These are phyloP conservation scores for Termitomyces sp. DNA, from an alignment of 768 basidiomycete genomes.

Conservation along the genomic window DNA sequence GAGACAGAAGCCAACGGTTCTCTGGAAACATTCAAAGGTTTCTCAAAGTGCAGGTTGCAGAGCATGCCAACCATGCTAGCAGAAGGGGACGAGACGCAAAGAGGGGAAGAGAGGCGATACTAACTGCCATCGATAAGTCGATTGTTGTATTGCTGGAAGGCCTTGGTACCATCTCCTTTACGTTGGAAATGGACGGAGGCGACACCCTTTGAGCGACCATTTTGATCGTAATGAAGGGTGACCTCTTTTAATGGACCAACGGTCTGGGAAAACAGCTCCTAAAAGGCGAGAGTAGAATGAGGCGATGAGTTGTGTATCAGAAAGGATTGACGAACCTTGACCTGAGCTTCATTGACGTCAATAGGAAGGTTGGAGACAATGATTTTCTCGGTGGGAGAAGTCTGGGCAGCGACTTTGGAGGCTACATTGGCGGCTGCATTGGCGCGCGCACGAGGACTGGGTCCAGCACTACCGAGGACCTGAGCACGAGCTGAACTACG, in stretches of 20 bases:
- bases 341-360: conserved; percentile 91
- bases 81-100: conserved; percentile 40
- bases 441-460: conserved; percentile 51
- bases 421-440: conserved; percentile 40
- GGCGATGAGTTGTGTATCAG: background rate
- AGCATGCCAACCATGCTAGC: conserved; percentile 23
- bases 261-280: conserved; percentile 93
- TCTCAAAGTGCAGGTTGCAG: conserved; percentile 27
- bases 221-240: conserved; percentile 79
- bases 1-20: conserved; percentile 46
- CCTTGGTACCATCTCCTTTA: conserved; percentile 89
- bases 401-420: conserved; percentile 35
- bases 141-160: conserved; percentile 93
- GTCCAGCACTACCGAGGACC: conserved; percentile 54
- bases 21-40: conserved; percentile 36
- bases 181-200: conserved; percentile 84
- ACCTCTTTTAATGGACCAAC: conserved; percentile 86
- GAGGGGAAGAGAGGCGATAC: conserved; percentile 65
- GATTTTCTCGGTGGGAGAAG: conserved; percentile 77
- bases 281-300: conserved; percentile 8
- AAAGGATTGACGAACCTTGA: conserved; percentile 64
- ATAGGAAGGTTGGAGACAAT: conserved; percentile 91
- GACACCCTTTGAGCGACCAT: conserved; percentile 87
- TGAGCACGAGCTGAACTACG: conserved; percentile 52
- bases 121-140: conserved; percentile 99